Evolutionary conservation across 2,329 filamentous ascomycete genomes (phyloP).

Genomic region (Botrytis deweyae): DNA sequence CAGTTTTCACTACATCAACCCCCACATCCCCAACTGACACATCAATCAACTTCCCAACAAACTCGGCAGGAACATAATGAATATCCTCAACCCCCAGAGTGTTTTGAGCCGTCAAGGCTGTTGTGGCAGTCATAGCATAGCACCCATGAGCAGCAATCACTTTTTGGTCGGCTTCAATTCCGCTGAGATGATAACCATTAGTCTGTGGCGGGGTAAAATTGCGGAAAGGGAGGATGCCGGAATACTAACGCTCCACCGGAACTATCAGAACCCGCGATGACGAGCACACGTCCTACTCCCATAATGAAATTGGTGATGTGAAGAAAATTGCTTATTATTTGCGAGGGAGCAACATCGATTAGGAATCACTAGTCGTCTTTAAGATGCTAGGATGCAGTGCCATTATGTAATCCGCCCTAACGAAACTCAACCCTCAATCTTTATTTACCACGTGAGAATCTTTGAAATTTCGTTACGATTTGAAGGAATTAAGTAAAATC

Average conservation of each 20-base stretch:
- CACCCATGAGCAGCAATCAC: constrained; percentile 88
- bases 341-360: neutral
- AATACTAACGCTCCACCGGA: constrained; percentile 69
- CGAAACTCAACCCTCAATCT: neutral
- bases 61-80: constrained; percentile 73
- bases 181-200: constrained; percentile 52
- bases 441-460: constrained; percentile 1
- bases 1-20: constrained; percentile 88
- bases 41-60: constrained; percentile 83
- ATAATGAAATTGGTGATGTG: constrained; percentile 26
- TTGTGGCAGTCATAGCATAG: constrained; percentile 95
- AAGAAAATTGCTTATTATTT: neutral
- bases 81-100: constrained; percentile 81
- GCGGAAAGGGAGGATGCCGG: constrained; percentile 17
- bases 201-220: constrained; percentile 21
- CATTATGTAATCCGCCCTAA: constrained; percentile 17
- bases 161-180: constrained; percentile 93
- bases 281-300: constrained; percentile 54
- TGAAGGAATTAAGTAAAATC: neutral
- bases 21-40: constrained; percentile 81
- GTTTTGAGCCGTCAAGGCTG: constrained; percentile 94
- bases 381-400: neutral
- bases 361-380: neutral
- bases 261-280: constrained; percentile 73
- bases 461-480: neutral